Evolutionary conservation across 331 rosid species (phyloP).

Genomic region (Telfairia occidentalis): DNA sequence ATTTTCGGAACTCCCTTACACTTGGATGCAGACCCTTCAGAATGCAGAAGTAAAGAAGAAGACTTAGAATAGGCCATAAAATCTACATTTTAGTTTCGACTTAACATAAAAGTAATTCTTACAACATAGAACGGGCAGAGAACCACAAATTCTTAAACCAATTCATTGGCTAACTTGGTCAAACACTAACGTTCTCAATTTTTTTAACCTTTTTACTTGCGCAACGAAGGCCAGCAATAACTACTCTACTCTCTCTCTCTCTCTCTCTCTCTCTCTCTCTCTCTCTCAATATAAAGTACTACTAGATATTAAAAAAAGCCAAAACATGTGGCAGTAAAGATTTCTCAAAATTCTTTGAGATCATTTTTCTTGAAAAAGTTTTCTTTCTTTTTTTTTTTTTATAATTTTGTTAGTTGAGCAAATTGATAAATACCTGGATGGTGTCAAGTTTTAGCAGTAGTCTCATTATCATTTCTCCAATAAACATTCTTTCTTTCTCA

Average conservation of each 20-base stretch:
- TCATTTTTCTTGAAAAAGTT: not conserved
- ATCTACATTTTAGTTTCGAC: not conserved
- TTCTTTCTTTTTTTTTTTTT: too few relatives aligned
- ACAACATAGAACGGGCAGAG: not conserved
- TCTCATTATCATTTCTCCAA: conserved; percentile 71
- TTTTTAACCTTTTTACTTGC: not conserved
- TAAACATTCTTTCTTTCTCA: conserved; percentile 32
- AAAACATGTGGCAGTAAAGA: not conserved
- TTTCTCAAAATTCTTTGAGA: not conserved
- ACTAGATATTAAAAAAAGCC: not conserved
- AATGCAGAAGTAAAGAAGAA: not conserved
- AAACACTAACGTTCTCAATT: not conserved
- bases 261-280: too few relatives aligned
- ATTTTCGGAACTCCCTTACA: conserved; percentile 59
- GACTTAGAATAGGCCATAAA: not conserved
- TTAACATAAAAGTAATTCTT: not conserved
- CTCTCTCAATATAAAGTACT: not conserved
- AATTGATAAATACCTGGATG: conserved; percentile 40
- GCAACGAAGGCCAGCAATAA: not conserved
- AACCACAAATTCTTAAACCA: not conserved
- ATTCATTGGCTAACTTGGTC: not conserved
- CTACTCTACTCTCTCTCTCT: not conserved
- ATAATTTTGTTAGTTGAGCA: too few relatives aligned
- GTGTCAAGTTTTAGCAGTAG: conserved; percentile 64
- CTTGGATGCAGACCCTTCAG: conserved; percentile 56